These are phyloP conservation scores for Aechmea fasciata DNA, from an alignment of 176 grass and related monocot species.

Conservation along the genomic window DNA sequence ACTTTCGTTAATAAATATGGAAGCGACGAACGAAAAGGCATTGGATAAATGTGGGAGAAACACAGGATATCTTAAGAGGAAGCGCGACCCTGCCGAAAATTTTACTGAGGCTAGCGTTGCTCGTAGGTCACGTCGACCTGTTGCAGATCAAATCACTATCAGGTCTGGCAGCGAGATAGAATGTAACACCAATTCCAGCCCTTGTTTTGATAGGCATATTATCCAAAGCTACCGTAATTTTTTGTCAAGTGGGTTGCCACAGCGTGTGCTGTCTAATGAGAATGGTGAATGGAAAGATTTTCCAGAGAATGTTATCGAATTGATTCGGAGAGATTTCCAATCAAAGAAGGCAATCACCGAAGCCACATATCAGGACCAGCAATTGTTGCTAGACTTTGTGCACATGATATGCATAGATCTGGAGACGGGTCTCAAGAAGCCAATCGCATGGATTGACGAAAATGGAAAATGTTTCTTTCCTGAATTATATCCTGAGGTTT, in stretches of 20 bases:
- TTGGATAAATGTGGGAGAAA: constrained; percentile 32
- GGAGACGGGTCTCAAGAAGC: constrained; percentile 36
- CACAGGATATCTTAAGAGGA: constrained; percentile 33
- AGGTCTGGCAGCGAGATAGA: constrained; percentile 2
- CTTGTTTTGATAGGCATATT: constrained; percentile 28
- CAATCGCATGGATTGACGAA: constrained; percentile 78
- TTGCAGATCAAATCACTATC: constrained; percentile 11
- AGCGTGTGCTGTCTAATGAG: constrained; percentile 56
- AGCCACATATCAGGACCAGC: constrained; percentile 31
- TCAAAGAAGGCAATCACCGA: constrained; percentile 59
- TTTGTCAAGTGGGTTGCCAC: constrained; percentile 51
- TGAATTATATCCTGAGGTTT: constrained; percentile 32
- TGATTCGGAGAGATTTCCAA: constrained; percentile 41
- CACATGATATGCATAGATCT: constrained; percentile 52
- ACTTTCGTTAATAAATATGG: constrained; percentile 48
- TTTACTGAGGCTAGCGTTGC: constrained; percentile 12
- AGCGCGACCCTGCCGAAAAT: constrained; percentile 18
- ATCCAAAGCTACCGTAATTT: constrained; percentile 55
- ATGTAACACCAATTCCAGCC: constrained; percentile 25
- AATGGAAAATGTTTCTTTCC: constrained; percentile 51
- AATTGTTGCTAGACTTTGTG: constrained; percentile 63
- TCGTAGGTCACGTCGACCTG: constrained; percentile 4
- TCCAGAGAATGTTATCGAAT: constrained; percentile 40
- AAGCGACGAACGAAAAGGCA: constrained; percentile 31
- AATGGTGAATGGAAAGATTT: constrained; percentile 72